A percentile compares a stretch with the other conserved stretches of the same genome.
Evolutionary conservation across 805 yeast genomes (phyloP).

Genomic region (Yarrowia bubula): DNA sequence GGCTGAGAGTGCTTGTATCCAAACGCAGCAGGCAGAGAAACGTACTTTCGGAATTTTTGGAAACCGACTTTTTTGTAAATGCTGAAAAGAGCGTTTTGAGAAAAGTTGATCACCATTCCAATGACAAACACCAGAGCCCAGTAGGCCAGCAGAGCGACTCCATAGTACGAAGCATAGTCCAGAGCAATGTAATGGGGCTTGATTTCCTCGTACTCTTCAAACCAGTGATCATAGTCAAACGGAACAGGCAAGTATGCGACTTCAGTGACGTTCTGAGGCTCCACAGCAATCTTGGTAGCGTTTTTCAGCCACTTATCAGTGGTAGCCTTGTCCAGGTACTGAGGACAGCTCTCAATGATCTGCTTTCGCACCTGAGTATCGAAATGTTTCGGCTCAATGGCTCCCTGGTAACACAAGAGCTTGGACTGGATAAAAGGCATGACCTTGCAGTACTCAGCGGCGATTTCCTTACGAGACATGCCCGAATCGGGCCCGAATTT

Average conservation of each 20-base stretch:
- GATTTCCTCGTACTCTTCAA: conserved; percentile 17
- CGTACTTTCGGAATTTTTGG: conserved; percentile 32
- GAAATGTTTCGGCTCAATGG: not conserved
- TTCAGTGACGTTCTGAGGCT: not conserved
- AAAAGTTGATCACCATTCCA: conserved; percentile 32
- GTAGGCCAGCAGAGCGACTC: conserved; percentile 36
- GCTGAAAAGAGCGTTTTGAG: not conserved
- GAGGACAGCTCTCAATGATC: not conserved
- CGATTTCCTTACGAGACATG: not conserved
- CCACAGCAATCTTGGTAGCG: not conserved
- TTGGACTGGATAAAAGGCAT: conserved; percentile 1
- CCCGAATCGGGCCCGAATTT: not conserved
- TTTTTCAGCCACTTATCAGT: not conserved
- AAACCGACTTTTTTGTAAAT: conserved; percentile 29
- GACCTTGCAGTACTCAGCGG: not conserved
- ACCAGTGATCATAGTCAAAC: not conserved
- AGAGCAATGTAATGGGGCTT: not conserved
- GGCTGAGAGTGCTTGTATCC: conserved; percentile 38
- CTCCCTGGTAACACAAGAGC: conserved; percentile 7
- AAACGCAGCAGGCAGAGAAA: conserved; percentile 40
- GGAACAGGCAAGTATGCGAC: not conserved
- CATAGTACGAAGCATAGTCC: conserved; percentile 29
- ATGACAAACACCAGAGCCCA: conserved; percentile 37
- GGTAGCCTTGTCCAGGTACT: not conserved
- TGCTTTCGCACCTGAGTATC: conserved; percentile 17